Evolutionary conservation across 108 stramenopile genomes (phyloP).

Genomic region (Epipyxis sp.): DNA sequence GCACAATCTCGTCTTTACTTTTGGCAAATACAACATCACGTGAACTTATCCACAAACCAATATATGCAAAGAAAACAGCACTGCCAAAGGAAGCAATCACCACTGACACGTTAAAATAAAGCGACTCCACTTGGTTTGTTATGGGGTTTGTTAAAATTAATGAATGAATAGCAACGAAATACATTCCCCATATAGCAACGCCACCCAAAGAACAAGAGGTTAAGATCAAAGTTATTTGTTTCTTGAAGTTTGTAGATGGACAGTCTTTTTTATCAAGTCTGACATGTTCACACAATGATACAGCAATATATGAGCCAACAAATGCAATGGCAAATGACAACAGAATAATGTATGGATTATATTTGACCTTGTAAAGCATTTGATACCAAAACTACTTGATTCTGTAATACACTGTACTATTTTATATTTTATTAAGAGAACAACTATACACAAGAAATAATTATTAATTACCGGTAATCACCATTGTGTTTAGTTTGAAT

Average conservation of each 20-base stretch:
- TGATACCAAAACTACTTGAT: too few relatives aligned
- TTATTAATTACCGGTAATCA: too few relatives aligned
- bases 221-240: neutral
- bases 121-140: neutral
- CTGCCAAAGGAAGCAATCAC: neutral
- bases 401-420: too few relatives aligned
- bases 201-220: conserved; percentile 7
- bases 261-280: neutral
- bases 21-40: neutral
- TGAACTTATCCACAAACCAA: neutral
- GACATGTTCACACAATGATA: neutral
- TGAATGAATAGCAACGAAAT: conserved; percentile 4
- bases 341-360: neutral
- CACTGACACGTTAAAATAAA: neutral
- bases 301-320: too few relatives aligned
- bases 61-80: neutral
- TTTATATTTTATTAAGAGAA: too few relatives aligned
- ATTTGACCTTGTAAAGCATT: too few relatives aligned
- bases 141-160: neutral
- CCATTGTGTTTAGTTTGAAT: too few relatives aligned
- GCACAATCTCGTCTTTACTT: neutral
- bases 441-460: too few relatives aligned
- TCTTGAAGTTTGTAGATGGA: neutral
- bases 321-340: neutral
- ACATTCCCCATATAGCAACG: conserved; percentile 4